Percentiles rank a stretch among this genome's conserved stretches.
phyloP scores from a whole-genome alignment of 768 basidiomycete genomes.

The Mycena pura region DNA sequence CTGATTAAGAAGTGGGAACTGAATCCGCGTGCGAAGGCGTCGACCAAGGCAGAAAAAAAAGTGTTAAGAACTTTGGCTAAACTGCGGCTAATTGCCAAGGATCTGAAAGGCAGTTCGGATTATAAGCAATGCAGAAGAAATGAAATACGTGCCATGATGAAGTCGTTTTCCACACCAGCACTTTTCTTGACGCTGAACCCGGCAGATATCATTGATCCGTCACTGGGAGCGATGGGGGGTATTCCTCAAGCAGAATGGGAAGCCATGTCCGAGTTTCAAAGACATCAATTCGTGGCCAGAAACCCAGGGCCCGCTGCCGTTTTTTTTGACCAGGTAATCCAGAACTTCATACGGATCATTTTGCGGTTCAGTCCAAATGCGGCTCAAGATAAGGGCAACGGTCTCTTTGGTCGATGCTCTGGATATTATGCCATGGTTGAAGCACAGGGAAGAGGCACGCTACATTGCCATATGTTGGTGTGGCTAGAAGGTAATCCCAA shows the following conservation, averaged over 20 bases:
- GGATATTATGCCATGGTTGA: constrained; percentile 1
- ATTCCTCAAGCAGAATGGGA: constrained; percentile 17
- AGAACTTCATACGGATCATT: neutral
- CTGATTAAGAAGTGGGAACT: neutral
- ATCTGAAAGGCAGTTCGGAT: constrained; percentile 24
- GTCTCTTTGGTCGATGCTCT: neutral
- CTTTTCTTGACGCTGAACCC: constrained; percentile 42
- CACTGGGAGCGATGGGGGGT: constrained; percentile 33
- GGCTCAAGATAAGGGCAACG: neutral
- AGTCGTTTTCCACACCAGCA: constrained; percentile 26
- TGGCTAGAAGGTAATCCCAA: constrained; percentile 1
- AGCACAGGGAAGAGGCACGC: neutral
- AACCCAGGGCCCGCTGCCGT: neutral
- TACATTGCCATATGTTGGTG: constrained; percentile 1
- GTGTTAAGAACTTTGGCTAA: neutral
- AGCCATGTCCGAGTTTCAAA: neutral
- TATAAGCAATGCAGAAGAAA: constrained; percentile 30
- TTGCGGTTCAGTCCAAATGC: neutral
- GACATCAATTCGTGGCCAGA: neutral
- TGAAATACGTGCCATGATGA: constrained; percentile 33
- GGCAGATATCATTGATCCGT: constrained; percentile 33
- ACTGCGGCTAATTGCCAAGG: neutral
- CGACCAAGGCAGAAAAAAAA: neutral
- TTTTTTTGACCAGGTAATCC: constrained; percentile 1
- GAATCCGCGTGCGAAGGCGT: neutral